Percentiles rank a stretch among this genome's conserved stretches.
These are phyloP conservation scores for Venturia pyrina DNA, from an alignment of 2,329 filamentous ascomycete genomes.

Conservation along the genomic window DNA sequence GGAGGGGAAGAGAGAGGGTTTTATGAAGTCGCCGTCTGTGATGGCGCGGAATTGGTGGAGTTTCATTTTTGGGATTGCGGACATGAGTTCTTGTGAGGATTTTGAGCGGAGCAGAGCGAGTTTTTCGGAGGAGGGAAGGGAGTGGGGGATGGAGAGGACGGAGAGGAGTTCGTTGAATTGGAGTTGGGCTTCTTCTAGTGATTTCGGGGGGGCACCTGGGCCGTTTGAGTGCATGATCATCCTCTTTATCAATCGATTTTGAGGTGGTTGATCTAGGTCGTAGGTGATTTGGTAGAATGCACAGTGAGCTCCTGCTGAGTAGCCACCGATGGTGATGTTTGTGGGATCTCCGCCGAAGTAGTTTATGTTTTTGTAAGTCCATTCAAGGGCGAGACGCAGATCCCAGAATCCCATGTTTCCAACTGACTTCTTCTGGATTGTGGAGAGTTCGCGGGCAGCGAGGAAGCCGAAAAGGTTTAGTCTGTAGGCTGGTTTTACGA, in stretches of 20 bases:
- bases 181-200: constrained; percentile 33
- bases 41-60: constrained; percentile 46
- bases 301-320: constrained; percentile 47
- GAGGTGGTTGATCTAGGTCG: constrained; percentile 40
- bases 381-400: constrained; percentile 45
- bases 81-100: constrained; percentile 7
- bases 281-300: constrained; percentile 48
- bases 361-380: constrained; percentile 41
- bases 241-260: constrained; percentile 39
- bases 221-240: constrained; percentile 46
- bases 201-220: constrained; percentile 43
- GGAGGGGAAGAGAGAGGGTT: constrained; percentile 31
- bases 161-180: constrained; percentile 44
- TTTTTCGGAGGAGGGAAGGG: constrained; percentile 33
- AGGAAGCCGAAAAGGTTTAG: constrained; percentile 48
- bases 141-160: constrained; percentile 33
- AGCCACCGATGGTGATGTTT: constrained; percentile 45
- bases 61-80: constrained; percentile 32
- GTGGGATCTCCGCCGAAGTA: constrained; percentile 41
- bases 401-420: constrained; percentile 50
- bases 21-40: constrained; percentile 40
- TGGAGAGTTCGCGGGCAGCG: constrained; percentile 35
- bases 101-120: constrained; percentile 32
- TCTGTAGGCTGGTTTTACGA: constrained; percentile 47
- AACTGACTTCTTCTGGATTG: constrained; percentile 27